Base-by-base conservation (phyloP, 495 filamentous ascomycete species). In the Ascodesmis nigricans region DNA sequence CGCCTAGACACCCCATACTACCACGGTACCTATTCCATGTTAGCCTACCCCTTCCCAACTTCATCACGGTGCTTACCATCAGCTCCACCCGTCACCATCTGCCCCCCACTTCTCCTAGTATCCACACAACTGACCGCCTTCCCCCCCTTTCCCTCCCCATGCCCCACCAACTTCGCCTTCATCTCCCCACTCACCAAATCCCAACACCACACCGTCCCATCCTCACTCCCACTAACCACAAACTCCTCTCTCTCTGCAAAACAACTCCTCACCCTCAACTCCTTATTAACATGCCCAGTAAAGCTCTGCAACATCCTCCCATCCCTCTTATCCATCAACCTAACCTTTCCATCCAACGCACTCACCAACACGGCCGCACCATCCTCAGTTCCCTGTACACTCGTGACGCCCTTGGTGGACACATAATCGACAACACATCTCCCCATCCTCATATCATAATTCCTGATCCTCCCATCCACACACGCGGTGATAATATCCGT, bases 381-480 rank as follows among this genome's bases (percentile, higher is more conserved):
- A 41, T 80, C 77, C 29, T 58, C 60, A 9, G 74, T 78, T 34
- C 77, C 56, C 15, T 58, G 60, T 23, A 91, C 53, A 45, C 71
- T 77, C 7, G 83, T 92, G 1, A 69, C 65, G 15, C 18, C 18
- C 37, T 55, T 60, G 33, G 65, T 57, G 20, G 71, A 68, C 33
- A 81, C 46, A 5, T 82, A 68, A 58, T 97, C 87, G 3, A 71
- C 68, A 10, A 67, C 65, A 11, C 74, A 60, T 43, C 59, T 58
- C 0, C 87, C 90, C 66, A 69, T 78, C 17, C 82, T 63, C n/a
- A 93, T 46, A 58, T 97, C 87, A 55, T 97, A 95, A 27, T 65
- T 58, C 36, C 90, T 64, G 5, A 82, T 64, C 41, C 73, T 64
- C 13, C 82, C 87, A 55, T 97, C 87, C 22, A 92, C 83, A 52